Percentiles rank a stretch among this genome's conserved stretches.
phyloP scores from a whole-genome alignment of 192 early-diverging fungal genomes.

The Podila clonocystis region DNA sequence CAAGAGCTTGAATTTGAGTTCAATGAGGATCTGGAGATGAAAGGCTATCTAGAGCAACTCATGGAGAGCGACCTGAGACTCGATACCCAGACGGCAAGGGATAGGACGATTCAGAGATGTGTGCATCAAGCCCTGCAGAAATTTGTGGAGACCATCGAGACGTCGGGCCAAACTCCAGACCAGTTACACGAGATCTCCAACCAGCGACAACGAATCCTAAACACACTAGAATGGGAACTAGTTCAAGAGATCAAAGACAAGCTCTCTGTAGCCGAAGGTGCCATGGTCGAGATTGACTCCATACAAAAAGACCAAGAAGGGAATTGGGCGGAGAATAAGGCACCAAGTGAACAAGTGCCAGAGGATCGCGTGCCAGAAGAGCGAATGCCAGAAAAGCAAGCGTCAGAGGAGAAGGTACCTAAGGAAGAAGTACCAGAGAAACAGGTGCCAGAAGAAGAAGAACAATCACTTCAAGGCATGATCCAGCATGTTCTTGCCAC shows the following conservation, averaged over 20 bases:
- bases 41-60: not conserved
- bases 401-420: not conserved
- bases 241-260: slow-evolving; percentile 25
- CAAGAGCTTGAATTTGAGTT: not conserved
- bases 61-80: not conserved
- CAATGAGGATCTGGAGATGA: not conserved
- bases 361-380: not conserved
- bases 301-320: too few relatives aligned
- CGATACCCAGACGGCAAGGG: not conserved
- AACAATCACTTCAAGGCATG: not conserved
- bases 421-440: not conserved
- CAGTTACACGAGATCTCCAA: not conserved
- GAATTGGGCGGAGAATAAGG: too few relatives aligned
- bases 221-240: slow-evolving; percentile 21
- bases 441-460: not conserved
- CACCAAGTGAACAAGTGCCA: too few relatives aligned
- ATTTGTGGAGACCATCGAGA: slow-evolving; percentile 5
- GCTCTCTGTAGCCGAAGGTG: not conserved
- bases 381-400: not conserved
- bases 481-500: slow-evolving; percentile 23
- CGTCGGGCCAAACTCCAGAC: not conserved
- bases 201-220: slow-evolving; percentile 10
- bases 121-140: not conserved
- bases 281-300: too few relatives aligned
- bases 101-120: slow-evolving; percentile 2